These are phyloP conservation scores for Guillardia theta DNA, from an alignment of 78 protist genomes.

Conservation along the genomic window DNA sequence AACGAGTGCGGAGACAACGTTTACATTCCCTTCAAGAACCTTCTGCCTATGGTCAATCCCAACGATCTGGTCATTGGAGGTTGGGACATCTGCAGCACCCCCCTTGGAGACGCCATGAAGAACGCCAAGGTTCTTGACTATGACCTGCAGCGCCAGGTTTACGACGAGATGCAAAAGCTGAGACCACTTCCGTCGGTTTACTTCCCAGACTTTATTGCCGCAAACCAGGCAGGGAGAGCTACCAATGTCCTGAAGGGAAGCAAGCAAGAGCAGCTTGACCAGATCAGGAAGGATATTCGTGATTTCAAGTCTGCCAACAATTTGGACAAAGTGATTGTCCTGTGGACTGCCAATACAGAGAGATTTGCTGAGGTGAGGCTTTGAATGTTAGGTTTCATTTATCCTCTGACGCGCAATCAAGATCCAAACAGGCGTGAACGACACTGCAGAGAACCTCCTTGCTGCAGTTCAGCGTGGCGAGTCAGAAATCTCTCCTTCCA, in stretches of 20 bases:
- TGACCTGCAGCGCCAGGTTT: slow-evolving; percentile 88
- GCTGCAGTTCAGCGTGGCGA: slow-evolving; percentile 57
- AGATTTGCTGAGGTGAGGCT: slow-evolving; percentile 90
- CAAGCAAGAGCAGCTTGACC: slow-evolving; percentile 83
- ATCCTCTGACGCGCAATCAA: too few species aligned
- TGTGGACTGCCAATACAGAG: slow-evolving; percentile 99
- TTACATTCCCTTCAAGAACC: slow-evolving; percentile 74
- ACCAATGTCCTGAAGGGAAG: slow-evolving; percentile 89
- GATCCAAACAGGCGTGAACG: slow-evolving; percentile 86
- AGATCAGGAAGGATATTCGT: slow-evolving; percentile 88
- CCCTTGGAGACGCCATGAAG: slow-evolving; percentile 93
- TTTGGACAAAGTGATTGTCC: slow-evolving; percentile 71
- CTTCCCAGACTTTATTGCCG: slow-evolving; percentile 97
- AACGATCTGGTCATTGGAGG: slow-evolving; percentile 96
- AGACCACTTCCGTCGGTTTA: slow-evolving; percentile 92
- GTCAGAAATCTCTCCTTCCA: slow-evolving; percentile 92
- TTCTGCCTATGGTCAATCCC: slow-evolving; percentile 98
- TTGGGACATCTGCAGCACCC: slow-evolving; percentile 94
- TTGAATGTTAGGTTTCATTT: too few species aligned
- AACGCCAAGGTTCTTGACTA: slow-evolving; percentile 92
- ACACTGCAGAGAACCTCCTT: slow-evolving; percentile 88
- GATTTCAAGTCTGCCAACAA: not conserved
- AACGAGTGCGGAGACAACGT: slow-evolving; percentile 72
- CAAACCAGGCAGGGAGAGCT: slow-evolving; percentile 97
- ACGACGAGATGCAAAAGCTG: slow-evolving; percentile 65